phyloP scores from a whole-genome alignment of 352 stramenopile species.

The Globisporangium nagaii region DNA sequence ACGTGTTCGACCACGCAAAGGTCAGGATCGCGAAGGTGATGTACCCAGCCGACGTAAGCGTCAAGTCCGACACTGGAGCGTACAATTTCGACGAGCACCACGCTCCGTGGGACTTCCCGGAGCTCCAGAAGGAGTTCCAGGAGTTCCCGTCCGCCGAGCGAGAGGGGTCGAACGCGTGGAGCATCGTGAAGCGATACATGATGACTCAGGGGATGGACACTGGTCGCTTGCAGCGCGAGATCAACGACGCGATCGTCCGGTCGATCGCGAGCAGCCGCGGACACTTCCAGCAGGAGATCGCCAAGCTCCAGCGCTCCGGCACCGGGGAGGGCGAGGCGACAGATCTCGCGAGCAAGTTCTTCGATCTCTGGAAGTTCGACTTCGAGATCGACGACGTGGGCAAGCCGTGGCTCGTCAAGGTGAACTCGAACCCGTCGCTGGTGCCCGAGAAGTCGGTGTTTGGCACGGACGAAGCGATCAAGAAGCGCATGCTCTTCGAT shows the following conservation, averaged over 20 bases:
- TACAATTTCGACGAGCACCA: slow-evolving; percentile 76
- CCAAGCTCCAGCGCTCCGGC: slow-evolving; percentile 34
- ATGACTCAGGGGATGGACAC: slow-evolving; percentile 53
- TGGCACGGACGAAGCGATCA: slow-evolving; percentile 64
- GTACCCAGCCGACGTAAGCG: slow-evolving; percentile 43
- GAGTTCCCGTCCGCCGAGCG: slow-evolving; percentile 50
- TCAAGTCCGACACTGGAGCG: slow-evolving; percentile 28
- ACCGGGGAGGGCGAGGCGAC: slow-evolving; percentile 18
- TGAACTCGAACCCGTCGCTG: slow-evolving; percentile 64
- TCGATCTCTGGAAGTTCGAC: slow-evolving; percentile 95
- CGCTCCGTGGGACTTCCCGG: slow-evolving; percentile 65
- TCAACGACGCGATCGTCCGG: slow-evolving; percentile 59
- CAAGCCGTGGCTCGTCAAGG: slow-evolving; percentile 94
- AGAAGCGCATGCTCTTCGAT: slow-evolving; percentile 58
- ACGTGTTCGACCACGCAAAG: slow-evolving; percentile 69
- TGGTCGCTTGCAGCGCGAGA: slow-evolving; percentile 51
- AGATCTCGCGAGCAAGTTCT: slow-evolving; percentile 73
- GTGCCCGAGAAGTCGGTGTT: slow-evolving; percentile 38
- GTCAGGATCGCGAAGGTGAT: slow-evolving; percentile 65
- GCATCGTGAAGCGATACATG: slow-evolving; percentile 62
- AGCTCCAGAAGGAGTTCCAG: slow-evolving; percentile 52
- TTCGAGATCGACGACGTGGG: slow-evolving; percentile 92
- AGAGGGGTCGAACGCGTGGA: slow-evolving; percentile 62
- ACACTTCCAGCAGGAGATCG: slow-evolving; percentile 38
- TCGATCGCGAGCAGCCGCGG: slow-evolving; percentile 52